phyloP scores from a whole-genome alignment of 2,329 filamentous ascomycete genomes.

The Chaetomium globosum region DNA sequence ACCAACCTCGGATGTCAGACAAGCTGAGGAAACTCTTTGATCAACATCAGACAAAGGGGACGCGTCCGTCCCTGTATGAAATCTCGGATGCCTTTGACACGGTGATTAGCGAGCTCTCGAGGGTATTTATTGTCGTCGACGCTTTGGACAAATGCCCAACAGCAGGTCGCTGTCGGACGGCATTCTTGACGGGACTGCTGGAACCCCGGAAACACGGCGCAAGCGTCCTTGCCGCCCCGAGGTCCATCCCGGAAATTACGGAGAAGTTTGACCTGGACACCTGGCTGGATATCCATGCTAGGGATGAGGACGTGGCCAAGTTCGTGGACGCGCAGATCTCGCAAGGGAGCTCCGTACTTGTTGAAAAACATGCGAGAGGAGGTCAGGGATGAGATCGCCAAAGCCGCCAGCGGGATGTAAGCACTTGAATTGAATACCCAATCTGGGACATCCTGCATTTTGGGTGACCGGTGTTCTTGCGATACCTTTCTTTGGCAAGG shows the following conservation, averaged over 20 bases:
- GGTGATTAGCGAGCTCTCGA: background rate
- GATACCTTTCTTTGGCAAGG: background rate
- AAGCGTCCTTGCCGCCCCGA: background rate
- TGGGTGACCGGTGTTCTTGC: background rate
- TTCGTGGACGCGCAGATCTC: background rate
- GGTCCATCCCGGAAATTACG: background rate
- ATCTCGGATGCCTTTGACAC: background rate
- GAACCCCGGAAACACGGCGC: background rate
- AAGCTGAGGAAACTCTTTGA: background rate
- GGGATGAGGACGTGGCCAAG: background rate
- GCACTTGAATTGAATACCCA: background rate
- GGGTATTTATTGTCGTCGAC: background rate
- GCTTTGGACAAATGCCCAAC: background rate
- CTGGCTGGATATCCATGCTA: background rate
- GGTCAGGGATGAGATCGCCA: background rate
- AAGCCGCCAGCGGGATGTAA: constrained; percentile 1
- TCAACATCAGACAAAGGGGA: background rate
- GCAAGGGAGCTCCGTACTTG: background rate
- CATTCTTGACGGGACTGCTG: background rate
- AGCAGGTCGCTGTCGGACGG: background rate
- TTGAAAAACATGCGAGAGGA: background rate
- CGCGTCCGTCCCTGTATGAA: background rate
- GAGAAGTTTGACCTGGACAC: background rate
- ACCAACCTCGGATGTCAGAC: background rate
- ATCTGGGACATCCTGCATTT: too few species aligned